Percentiles rank a stretch among this genome's conserved stretches.
phyloP scores from a whole-genome alignment of 257 asterid genomes.

The Euphrasia confusa region DNA sequence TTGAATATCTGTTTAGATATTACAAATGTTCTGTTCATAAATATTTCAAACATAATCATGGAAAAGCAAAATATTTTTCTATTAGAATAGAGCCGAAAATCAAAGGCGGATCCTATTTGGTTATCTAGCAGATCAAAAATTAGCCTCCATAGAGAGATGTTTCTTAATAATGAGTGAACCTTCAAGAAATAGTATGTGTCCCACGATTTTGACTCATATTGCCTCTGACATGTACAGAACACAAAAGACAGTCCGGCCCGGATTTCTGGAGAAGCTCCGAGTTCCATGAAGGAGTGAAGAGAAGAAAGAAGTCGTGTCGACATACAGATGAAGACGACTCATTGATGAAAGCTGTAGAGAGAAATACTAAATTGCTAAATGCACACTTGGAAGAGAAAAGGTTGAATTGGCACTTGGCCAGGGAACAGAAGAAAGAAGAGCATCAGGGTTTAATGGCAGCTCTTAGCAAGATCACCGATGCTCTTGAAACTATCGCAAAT shows the following conservation, averaged over 20 bases:
- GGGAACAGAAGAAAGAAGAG: constrained; percentile 50
- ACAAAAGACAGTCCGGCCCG: constrained; percentile 30
- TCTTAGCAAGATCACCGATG: constrained; percentile 50
- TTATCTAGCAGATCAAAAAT: too few species aligned
- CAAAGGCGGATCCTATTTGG: too few species aligned
- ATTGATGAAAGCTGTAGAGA: constrained; percentile 44
- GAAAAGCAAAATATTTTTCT: too few species aligned
- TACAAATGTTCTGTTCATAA: too few species aligned
- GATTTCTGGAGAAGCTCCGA: constrained; percentile 31
- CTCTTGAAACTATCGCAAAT: constrained; percentile 48
- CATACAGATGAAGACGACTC: constrained; percentile 24
- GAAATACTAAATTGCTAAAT: constrained; percentile 34
- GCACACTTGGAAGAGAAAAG: constrained; percentile 51
- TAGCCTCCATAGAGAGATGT: too few species aligned
- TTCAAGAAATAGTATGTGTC: background rate
- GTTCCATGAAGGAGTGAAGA: constrained; percentile 39
- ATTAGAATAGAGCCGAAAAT: too few species aligned
- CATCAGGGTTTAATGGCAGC: constrained; percentile 36
- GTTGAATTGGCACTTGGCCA: constrained; percentile 30
- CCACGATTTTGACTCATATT: background rate
- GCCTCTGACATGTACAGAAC: constrained; percentile 31
- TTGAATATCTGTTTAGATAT: too few species aligned
- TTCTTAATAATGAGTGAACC: background rate
- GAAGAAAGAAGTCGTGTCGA: constrained; percentile 35
- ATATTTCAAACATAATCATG: too few species aligned